phyloP scores from a whole-genome alignment of 1,284 basidiomycete genomes.

The Porogramme epimiltina region DNA sequence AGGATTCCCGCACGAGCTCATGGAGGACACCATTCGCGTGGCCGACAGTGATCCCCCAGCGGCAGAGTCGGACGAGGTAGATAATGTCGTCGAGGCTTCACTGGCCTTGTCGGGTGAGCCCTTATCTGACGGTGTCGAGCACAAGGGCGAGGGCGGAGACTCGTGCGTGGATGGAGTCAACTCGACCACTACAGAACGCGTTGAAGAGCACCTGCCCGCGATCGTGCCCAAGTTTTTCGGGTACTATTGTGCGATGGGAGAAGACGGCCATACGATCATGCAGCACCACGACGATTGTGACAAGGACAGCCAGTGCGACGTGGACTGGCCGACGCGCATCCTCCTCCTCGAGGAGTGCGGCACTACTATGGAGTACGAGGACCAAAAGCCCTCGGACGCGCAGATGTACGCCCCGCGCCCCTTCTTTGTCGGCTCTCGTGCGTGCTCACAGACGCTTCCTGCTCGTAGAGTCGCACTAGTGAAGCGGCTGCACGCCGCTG shows the following conservation, averaged over 20 bases:
- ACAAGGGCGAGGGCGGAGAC: neutral
- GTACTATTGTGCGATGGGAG: slow-evolving; percentile 42
- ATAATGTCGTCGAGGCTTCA: too few species aligned
- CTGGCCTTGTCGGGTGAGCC: too few species aligned
- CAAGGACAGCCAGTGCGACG: neutral
- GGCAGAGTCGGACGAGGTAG: too few species aligned
- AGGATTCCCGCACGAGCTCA: slow-evolving; percentile 43
- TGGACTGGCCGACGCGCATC: slow-evolving; percentile 37
- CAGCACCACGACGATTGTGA: neutral
- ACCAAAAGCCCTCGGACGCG: neutral
- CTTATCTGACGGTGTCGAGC: too few species aligned
- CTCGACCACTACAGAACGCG: too few species aligned
- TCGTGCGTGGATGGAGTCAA: neutral
- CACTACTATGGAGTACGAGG: slow-evolving; percentile 30
- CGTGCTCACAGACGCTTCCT: too few species aligned
- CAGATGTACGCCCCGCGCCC: neutral
- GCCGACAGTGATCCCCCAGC: too few species aligned
- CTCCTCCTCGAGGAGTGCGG: slow-evolving; percentile 54
- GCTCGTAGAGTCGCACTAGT: slow-evolving; percentile 41
- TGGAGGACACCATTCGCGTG: slow-evolving; percentile 34
- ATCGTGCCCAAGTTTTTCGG: slow-evolving; percentile 57
- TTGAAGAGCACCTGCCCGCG: slow-evolving; percentile 21
- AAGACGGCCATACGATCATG: neutral
- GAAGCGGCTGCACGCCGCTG: slow-evolving; percentile 40
- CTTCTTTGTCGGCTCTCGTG: neutral